Base-by-base conservation (phyloP, 345 rosid genomes). In the Pseudoturritis turrita region DNA sequence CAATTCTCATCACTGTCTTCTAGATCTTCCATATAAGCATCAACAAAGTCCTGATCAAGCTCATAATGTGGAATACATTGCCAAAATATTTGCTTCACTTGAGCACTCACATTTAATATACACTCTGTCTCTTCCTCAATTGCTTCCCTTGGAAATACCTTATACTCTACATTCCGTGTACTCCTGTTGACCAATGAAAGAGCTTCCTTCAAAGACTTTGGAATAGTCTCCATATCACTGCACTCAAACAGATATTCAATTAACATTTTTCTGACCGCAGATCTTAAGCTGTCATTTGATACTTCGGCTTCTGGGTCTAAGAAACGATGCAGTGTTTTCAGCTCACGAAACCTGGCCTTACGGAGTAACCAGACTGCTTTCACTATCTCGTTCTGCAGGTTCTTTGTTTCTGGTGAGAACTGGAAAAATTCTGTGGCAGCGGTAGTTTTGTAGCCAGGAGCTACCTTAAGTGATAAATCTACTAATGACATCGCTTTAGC, bases 1-100 rank as follows among this genome's bases (percentile, higher is more conserved):
- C 67, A 79, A 47, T 70, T 52, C 43, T 50, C 59, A 55, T 58
- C 94, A 53, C 87, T 89, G 78, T 84, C 97, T 70, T 73, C 85
- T 74, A 81, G 65, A 51, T 85, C 90, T 77, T 92, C 97, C 78
- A 80, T 72, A 72, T 94, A 94, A 40, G 90, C 96, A 83, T 87
- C 85, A 50, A 77, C 40, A 47, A 80, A 91, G 79, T 85, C 89
- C 75, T 82, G 73, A 65, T 85, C 87, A 19, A 83, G 77, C 26
- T 80, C 89, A 70, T 54, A 49, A 22, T 79, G 78, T 63, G 92
- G 87, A 82, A 81, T 78, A 70, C 76, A 75, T 78, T 88, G 88
- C 87, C 82, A 85, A 50, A 83, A 45, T 67, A 78, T 56, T 75
- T 88, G 89, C 84, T 84, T 94, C 69, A 77, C 74, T 72, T 82